Conservation (phyloP, 106 monocot genomes). For the Amphibolis antarctica region DNA sequence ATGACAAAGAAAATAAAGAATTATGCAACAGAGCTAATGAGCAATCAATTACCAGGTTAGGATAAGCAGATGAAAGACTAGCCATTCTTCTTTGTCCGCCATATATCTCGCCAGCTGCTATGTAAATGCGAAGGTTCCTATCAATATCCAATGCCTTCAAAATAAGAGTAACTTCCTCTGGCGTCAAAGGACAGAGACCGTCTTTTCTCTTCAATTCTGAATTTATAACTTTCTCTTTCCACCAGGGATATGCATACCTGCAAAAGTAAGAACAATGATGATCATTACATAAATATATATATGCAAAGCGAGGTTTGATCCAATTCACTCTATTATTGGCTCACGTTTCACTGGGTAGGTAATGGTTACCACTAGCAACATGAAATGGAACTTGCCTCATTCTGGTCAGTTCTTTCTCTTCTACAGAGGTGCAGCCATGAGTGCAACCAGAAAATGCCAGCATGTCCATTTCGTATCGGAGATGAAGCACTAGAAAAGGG, state of each 20-base stretch:
- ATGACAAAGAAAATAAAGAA: background rate
- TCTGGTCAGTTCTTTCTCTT: slow-evolving; percentile 62
- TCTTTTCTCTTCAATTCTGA: slow-evolving; percentile 81
- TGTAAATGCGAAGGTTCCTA: slow-evolving; percentile 46
- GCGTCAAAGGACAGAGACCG: slow-evolving; percentile 90
- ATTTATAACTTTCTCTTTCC: slow-evolving; percentile 91
- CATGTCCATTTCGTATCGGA: slow-evolving; percentile 32
- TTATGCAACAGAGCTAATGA: background rate
- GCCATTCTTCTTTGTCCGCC: slow-evolving; percentile 78
- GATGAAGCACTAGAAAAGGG: slow-evolving; percentile 90
- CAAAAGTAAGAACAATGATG: background rate
- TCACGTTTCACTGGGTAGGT: background rate
- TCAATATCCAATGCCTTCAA: slow-evolving; percentile 70
- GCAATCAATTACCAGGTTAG: slow-evolving; percentile 54
- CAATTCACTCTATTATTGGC: background rate
- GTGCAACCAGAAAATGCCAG: slow-evolving; percentile 96
- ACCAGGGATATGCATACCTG: slow-evolving; percentile 98
- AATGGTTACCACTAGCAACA: background rate
- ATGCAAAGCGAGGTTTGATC: background rate
- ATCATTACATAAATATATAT: background rate
- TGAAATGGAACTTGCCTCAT: slow-evolving; percentile 42
- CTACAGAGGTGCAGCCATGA: slow-evolving; percentile 67
- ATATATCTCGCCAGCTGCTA: slow-evolving; percentile 94
- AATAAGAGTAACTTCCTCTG: slow-evolving; percentile 77
- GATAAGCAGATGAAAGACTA: slow-evolving; percentile 44